Base-by-base conservation (phyloP, 495 filamentous ascomycete genomes). In the Neurospora sp. region DNA sequence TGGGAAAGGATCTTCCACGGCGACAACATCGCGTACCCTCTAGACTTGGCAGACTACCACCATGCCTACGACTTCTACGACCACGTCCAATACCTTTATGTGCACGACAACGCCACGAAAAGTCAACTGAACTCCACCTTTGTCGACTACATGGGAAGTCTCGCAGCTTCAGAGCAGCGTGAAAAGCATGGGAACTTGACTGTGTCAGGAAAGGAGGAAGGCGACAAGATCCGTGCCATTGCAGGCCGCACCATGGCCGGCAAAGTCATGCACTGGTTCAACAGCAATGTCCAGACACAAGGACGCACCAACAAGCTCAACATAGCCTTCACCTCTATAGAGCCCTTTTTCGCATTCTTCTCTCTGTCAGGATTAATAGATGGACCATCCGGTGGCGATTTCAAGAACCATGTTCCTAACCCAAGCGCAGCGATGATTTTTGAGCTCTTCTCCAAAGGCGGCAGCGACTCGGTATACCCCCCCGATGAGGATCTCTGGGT, bases 61-160 rank as follows among this genome's bases (percentile, higher is more conserved):
- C 79, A 84, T 39, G 84, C 84, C 3, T 84, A 83, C 70, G 73
- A 79, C n/a, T 48, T 85, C 18, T 86, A 84, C 76, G 82, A 84
- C 69, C 84, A 82, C 72, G 83, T 82, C n/a, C 48, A 42, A 6
- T 86, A 82, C 70, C 78, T 77, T 42, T 82, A 80, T 73, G 76
- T 72, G 66, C 83, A 86, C 72, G 75, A 82, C 75, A 73, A 73
- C n/a, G 72, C 74, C 2, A 78, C 77, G 8, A 74, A 46, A 7
- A 35, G 70, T 0, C 31, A 66, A 27, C 77, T 85, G 3, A 74
- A 72, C 16, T 44, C 10, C 0, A 75, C 70, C 31, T 76, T 80
- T 3, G 48, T 86, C 0, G 70, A 20, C 0, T 48, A 74, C n/a
- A 74, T 86, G 18, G 74, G 75, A 3, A 70, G 23, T 18, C 73